Conservation (phyloP, 192 early-diverging fungal species). For the Gonapodya sp. region DNA sequence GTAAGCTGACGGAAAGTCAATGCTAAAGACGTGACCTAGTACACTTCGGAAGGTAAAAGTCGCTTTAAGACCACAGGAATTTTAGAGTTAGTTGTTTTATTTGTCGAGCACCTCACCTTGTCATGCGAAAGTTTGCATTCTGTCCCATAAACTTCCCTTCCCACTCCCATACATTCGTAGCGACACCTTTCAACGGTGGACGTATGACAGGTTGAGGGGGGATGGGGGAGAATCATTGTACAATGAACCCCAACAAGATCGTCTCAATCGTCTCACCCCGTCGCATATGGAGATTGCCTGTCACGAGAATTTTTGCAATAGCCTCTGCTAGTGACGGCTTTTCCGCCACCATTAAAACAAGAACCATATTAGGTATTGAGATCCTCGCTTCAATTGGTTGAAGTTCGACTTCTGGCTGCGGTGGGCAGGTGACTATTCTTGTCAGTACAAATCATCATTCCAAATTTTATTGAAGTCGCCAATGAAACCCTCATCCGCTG, state of each 20-base stretch:
- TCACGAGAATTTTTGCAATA: constrained; percentile 24
- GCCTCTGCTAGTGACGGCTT: constrained; percentile 34
- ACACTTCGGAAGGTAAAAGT: constrained; percentile 25
- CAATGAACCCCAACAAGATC: background rate
- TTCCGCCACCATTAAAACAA: constrained; percentile 25
- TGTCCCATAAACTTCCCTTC: constrained; percentile 4
- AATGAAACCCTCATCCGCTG: too few species aligned
- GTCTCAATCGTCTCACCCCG: background rate
- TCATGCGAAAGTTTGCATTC: constrained; percentile 11
- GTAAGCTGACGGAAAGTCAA: constrained; percentile 29
- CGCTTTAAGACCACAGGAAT: constrained; percentile 16
- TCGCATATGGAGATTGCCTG: constrained; percentile 12
- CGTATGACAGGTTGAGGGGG: background rate
- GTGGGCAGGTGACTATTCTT: too few species aligned
- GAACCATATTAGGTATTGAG: background rate
- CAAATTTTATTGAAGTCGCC: too few species aligned
- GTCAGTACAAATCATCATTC: too few species aligned
- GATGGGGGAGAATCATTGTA: constrained; percentile 16
- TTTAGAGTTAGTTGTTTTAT: too few species aligned
- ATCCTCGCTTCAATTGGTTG: too few species aligned
- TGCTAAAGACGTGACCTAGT: constrained; percentile 28
- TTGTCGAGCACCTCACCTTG: constrained; percentile 15
- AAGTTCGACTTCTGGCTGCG: too few species aligned
- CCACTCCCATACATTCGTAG: constrained; percentile 13
- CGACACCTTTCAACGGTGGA: background rate